phyloP scores from a whole-genome alignment of 495 filamentous ascomycete species.

The Sordaria brevicollis region DNA sequence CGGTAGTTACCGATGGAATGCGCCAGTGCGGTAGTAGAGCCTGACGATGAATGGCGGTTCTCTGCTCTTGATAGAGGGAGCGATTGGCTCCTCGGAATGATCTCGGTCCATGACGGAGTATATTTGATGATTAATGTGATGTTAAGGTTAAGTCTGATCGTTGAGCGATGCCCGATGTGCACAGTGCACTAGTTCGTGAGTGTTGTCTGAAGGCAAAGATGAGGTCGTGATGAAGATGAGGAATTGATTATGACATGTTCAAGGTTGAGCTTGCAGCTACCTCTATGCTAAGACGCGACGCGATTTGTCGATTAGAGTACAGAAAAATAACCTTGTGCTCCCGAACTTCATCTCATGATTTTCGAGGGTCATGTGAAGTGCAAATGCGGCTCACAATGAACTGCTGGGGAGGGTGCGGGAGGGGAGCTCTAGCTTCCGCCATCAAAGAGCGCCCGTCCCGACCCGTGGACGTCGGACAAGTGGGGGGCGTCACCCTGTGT shows the following conservation, averaged over 20 bases:
- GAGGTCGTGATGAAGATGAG: not conserved
- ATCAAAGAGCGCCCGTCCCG: not conserved
- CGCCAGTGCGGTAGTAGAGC: slow-evolving; percentile 70
- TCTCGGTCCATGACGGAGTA: not conserved
- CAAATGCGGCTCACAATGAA: not conserved
- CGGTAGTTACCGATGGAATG: slow-evolving; percentile 54
- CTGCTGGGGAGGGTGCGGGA: not conserved
- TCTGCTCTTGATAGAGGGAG: not conserved
- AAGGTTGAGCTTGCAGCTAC: not conserved
- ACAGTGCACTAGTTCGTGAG: not conserved
- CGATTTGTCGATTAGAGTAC: not conserved
- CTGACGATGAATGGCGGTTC: slow-evolving; percentile 76
- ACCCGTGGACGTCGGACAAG: not conserved
- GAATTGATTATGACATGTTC: not conserved
- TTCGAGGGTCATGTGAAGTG: not conserved
- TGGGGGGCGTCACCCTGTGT: not conserved
- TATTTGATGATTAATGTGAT: not conserved
- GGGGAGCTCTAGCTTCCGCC: not conserved
- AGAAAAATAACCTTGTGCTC: not conserved
- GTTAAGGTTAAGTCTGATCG: not conserved
- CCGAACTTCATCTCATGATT: not conserved
- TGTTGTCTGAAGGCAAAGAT: not conserved
- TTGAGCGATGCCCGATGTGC: not conserved
- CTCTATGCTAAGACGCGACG: not conserved
- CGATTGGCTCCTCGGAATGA: not conserved